Evolutionary conservation across 169 alveolate genomes (phyloP).

Genomic region (Plasmodium cynomolgi): DNA sequence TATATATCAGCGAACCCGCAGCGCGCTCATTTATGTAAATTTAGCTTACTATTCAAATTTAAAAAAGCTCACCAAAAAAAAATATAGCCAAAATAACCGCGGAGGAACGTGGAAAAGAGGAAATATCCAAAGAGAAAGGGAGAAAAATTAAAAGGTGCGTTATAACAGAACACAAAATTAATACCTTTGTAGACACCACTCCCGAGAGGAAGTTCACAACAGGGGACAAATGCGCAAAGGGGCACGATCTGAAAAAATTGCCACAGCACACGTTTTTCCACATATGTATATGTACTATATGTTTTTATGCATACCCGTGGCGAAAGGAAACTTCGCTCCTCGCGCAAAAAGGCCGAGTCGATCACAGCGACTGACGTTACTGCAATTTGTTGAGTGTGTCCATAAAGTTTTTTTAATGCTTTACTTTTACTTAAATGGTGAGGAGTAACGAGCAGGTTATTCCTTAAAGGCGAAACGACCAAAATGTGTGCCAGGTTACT

Average conservation of each 20-base stretch:
- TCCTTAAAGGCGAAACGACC: neutral
- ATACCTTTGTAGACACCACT: neutral
- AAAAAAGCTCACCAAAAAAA: neutral
- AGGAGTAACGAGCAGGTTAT: neutral
- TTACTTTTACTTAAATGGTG: neutral
- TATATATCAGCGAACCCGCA: neutral
- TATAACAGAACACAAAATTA: slow-evolving; percentile 9
- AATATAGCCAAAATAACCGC: neutral
- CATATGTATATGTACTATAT: neutral
- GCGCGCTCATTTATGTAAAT: neutral
- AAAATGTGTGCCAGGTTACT: neutral
- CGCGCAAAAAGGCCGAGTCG: neutral
- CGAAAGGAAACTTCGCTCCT: neutral
- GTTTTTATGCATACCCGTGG: neutral
- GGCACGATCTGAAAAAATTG: neutral
- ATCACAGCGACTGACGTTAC: neutral
- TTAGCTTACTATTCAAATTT: neutral
- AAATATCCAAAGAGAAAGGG: neutral
- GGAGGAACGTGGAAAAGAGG: neutral
- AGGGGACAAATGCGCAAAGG: neutral
- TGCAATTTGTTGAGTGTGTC: neutral
- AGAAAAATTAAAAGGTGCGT: slow-evolving; percentile 1
- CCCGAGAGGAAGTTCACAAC: neutral
- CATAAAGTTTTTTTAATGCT: neutral
- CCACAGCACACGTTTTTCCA: neutral